phyloP scores from a whole-genome alignment of 2,329 filamentous ascomycete species.

The Phaeoacremonium minimum region DNA sequence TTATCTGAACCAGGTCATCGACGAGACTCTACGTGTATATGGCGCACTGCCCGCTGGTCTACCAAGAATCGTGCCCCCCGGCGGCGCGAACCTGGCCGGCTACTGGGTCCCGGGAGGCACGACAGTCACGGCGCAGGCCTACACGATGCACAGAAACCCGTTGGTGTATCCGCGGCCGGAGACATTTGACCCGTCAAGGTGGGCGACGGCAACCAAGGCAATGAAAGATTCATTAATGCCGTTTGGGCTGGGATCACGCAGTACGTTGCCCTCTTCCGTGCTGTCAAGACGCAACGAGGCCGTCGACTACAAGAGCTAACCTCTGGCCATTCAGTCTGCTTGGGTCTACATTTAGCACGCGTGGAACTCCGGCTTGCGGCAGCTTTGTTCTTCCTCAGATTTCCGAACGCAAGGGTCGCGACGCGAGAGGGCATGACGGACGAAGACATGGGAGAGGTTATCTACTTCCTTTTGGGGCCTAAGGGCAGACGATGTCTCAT shows the following conservation, averaged over 20 bases:
- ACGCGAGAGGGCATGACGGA: conserved; percentile 20
- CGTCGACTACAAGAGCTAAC: neutral
- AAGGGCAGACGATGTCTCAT: conserved; percentile 21
- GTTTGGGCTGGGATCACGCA: conserved; percentile 20
- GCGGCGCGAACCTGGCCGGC: conserved; percentile 31
- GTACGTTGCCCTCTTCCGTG: conserved; percentile 10
- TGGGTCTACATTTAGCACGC: conserved; percentile 50
- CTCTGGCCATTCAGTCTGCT: conserved; percentile 28
- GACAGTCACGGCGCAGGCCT: conserved; percentile 36
- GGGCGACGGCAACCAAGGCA: conserved; percentile 22
- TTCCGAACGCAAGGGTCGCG: conserved; percentile 20
- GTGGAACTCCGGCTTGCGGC: conserved; percentile 46
- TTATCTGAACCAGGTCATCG: conserved; percentile 35
- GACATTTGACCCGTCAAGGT: conserved; percentile 28
- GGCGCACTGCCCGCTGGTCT: conserved; percentile 31
- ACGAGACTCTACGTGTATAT: conserved; percentile 40
- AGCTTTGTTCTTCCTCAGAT: conserved; percentile 40
- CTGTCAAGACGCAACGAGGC: neutral
- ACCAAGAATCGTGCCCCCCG: conserved; percentile 31
- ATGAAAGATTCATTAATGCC: conserved; percentile 22
- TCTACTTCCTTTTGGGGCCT: conserved; percentile 21
- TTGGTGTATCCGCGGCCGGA: conserved; percentile 34
- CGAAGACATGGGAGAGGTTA: conserved; percentile 19
- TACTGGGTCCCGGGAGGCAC: conserved; percentile 32
- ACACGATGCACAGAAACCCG: conserved; percentile 39